Conservation (phyloP, 1,139 yeast species). For the Suhomyces kunorum region DNA sequence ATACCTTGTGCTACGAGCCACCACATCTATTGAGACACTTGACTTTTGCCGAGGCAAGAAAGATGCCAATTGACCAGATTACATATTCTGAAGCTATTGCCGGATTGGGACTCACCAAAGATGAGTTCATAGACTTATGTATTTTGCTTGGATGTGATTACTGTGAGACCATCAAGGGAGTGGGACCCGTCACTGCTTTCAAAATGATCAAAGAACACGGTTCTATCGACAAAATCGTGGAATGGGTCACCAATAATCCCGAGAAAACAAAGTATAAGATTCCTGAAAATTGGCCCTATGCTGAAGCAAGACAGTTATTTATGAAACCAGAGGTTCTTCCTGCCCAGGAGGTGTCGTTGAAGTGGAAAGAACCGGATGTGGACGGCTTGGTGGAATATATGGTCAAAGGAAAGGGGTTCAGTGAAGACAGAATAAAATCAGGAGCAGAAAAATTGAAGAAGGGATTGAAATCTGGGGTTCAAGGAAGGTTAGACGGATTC, state of each 20-base stretch:
- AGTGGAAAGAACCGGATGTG: conserved; percentile 80
- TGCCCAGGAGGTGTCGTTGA: conserved; percentile 61
- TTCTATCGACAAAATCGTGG: conserved; percentile 73
- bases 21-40: conserved; percentile 82
- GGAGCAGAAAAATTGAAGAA: conserved; percentile 87
- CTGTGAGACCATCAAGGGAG: conserved; percentile 91
- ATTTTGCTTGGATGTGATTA: conserved; percentile 95
- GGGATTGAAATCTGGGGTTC: conserved; percentile 82
- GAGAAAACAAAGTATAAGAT: conserved; percentile 71
- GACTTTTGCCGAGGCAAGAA: conserved; percentile 91
- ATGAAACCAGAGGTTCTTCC: conserved; percentile 74
- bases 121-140: conserved; percentile 86
- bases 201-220: conserved; percentile 87
- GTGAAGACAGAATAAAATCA: conserved; percentile 83
- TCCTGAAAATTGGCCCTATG: conserved; percentile 94
- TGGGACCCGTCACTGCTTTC: conserved; percentile 93
- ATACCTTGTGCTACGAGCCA: conserved; percentile 88
- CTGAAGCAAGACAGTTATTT: conserved; percentile 83
- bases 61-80: conserved; percentile 88
- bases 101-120: conserved; percentile 70
- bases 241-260: conserved; percentile 58
- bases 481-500: conserved; percentile 90
- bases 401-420: conserved; percentile 80
- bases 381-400: conserved; percentile 71
- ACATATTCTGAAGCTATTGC: conserved; percentile 67